Percentiles rank a stretch among this genome's conserved stretches.
Conservation (phyloP, 2,329 filamentous ascomycete species). For the Fusarium irregulare region DNA sequence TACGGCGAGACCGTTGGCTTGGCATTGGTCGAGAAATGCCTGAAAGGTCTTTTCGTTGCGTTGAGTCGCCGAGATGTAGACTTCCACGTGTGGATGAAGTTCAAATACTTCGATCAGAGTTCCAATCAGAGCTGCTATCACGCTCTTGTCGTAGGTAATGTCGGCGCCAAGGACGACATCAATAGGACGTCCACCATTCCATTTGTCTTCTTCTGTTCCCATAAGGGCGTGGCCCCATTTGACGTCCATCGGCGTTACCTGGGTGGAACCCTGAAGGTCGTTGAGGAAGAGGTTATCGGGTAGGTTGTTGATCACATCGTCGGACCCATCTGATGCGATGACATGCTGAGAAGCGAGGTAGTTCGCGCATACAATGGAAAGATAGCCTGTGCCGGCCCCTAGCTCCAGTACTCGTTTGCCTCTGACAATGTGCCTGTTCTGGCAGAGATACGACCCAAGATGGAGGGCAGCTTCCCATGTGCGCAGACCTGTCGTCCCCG, state of each 20-base stretch:
- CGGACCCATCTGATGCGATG: slow-evolving; percentile 79
- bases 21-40: slow-evolving; percentile 70
- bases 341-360: slow-evolving; percentile 69
- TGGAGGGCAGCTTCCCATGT: slow-evolving; percentile 87
- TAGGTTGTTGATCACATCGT: slow-evolving; percentile 75
- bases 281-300: slow-evolving; percentile 77
- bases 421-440: slow-evolving; percentile 57
- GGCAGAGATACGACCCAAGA: slow-evolving; percentile 74
- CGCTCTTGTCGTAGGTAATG: slow-evolving; percentile 77
- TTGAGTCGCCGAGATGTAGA: slow-evolving; percentile 77
- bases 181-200: slow-evolving; percentile 60
- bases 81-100: slow-evolving; percentile 64
- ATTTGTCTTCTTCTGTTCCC: slow-evolving; percentile 66
- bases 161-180: slow-evolving; percentile 81
- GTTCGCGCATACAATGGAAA: slow-evolving; percentile 79
- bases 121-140: slow-evolving; percentile 71
- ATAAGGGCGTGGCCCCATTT: slow-evolving; percentile 72
- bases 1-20: slow-evolving; percentile 58
- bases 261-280: slow-evolving; percentile 62
- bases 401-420: slow-evolving; percentile 75
- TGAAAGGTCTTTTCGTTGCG: slow-evolving; percentile 77
- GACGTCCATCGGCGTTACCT: slow-evolving; percentile 64
- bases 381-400: slow-evolving; percentile 80
- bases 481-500: slow-evolving; percentile 78
- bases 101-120: slow-evolving; percentile 73